phyloP scores from a whole-genome alignment of 2,329 filamentous ascomycete genomes.

The Arthrobotrys sphaeroides region DNA sequence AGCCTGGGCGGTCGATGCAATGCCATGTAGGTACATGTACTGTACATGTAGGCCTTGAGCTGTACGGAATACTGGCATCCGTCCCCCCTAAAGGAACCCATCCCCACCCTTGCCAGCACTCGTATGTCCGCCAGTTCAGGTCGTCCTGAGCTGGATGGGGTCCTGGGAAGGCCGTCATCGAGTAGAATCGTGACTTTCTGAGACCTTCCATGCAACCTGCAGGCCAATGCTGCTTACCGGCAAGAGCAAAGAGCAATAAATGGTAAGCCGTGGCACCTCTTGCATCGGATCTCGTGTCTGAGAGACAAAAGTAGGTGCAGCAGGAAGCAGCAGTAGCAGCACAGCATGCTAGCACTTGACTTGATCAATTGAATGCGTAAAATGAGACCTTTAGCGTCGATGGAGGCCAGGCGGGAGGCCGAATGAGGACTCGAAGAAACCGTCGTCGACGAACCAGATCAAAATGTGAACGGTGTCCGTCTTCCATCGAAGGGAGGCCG shows the following conservation, averaged over 20 bases:
- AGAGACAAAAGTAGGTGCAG: slow-evolving; percentile 6
- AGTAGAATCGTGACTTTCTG: slow-evolving; percentile 51
- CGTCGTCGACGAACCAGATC: slow-evolving; percentile 3
- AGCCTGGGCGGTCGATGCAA: slow-evolving; percentile 33
- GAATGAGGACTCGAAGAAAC: background rate
- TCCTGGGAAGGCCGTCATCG: slow-evolving; percentile 1
- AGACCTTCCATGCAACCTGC: slow-evolving; percentile 52
- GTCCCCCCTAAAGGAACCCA: slow-evolving; percentile 14
- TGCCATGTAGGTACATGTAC: slow-evolving; percentile 53
- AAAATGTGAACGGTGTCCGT: slow-evolving; percentile 9
- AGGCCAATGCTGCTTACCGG: slow-evolving; percentile 43
- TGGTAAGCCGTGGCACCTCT: slow-evolving; percentile 52
- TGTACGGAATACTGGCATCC: slow-evolving; percentile 17
- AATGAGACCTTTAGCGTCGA: slow-evolving; percentile 39
- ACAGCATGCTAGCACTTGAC: slow-evolving; percentile 26
- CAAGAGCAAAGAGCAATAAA: slow-evolving; percentile 6
- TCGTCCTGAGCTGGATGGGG: background rate
- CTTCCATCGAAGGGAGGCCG: slow-evolving; percentile 10
- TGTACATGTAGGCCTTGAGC: too few relatives aligned
- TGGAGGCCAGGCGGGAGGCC: background rate
- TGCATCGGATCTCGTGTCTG: slow-evolving; percentile 53
- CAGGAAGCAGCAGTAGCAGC: slow-evolving; percentile 20
- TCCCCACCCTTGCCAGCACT: background rate
- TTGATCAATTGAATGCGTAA: slow-evolving; percentile 9
- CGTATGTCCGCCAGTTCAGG: slow-evolving; percentile 9